phyloP scores from a whole-genome alignment of 306 rosid genomes.

The Vigna angularis region DNA sequence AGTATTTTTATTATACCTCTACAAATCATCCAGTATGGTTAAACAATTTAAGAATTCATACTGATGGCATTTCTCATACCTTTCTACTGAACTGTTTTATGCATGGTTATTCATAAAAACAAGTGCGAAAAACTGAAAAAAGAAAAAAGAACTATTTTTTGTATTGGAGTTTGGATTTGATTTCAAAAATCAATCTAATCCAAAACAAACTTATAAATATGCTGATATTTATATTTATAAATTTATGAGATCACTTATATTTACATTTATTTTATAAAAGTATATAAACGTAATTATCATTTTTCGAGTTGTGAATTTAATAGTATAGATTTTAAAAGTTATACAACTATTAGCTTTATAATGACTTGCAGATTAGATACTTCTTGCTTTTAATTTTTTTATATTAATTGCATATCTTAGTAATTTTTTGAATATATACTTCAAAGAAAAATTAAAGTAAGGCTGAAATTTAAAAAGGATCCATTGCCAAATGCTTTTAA shows the following conservation, averaged over 20 bases:
- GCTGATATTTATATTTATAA: background rate
- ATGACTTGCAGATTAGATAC: background rate
- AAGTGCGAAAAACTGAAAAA: background rate
- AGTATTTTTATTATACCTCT: constrained; percentile 34
- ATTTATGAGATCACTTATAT: background rate
- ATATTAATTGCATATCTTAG: background rate
- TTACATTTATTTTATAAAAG: background rate
- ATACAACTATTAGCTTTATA: background rate
- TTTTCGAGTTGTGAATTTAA: background rate
- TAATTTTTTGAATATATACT: background rate
- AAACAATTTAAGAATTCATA: background rate
- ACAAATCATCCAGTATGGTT: constrained; percentile 29
- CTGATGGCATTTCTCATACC: constrained; percentile 34
- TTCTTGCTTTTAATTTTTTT: background rate
- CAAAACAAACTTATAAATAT: background rate
- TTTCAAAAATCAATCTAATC: background rate
- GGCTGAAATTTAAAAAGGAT: too few relatives aligned
- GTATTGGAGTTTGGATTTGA: background rate
- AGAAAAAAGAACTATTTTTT: too few relatives aligned
- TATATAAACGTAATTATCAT: background rate
- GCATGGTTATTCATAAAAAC: background rate
- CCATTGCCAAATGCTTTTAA: too few relatives aligned
- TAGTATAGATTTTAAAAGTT: background rate
- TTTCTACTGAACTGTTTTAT: constrained; percentile 36
- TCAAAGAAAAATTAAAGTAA: background rate